Conservation (phyloP, 2,329 filamentous ascomycete species). For the Fusarium brachygibbosum region DNA sequence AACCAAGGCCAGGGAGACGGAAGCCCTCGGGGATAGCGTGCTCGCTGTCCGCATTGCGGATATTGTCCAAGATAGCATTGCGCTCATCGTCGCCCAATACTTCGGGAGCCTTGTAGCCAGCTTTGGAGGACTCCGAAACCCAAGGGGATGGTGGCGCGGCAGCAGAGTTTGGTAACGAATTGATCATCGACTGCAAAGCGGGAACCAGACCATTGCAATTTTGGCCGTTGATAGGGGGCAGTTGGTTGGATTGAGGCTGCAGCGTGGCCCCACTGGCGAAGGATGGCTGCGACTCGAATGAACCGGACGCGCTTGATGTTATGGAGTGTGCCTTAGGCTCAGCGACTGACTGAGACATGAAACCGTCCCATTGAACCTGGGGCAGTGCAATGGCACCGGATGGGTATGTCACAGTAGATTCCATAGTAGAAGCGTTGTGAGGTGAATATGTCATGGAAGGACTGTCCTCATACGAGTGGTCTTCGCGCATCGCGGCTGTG, state of each 20-base stretch:
- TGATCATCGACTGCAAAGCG: conserved; percentile 78
- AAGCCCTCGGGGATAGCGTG: conserved; percentile 89
- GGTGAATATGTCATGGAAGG: conserved; percentile 79
- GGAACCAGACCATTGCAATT: conserved; percentile 71
- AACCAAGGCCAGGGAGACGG: conserved; percentile 82
- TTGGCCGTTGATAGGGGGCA: conserved; percentile 78
- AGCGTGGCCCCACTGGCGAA: conserved; percentile 70
- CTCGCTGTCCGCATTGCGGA: conserved; percentile 83
- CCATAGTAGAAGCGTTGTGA: conserved; percentile 78
- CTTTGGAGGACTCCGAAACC: conserved; percentile 75
- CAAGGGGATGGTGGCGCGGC: conserved; percentile 80
- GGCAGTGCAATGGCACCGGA: conserved; percentile 84
- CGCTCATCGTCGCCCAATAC: conserved; percentile 87
- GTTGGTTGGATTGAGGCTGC: conserved; percentile 71
- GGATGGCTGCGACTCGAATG: conserved; percentile 76
- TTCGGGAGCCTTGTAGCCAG: conserved; percentile 79
- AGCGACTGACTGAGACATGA: conserved; percentile 77
- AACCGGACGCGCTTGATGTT: conserved; percentile 72
- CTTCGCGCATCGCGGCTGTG: conserved; percentile 76
- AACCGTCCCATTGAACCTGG: conserved; percentile 92
- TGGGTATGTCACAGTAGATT: conserved; percentile 81
- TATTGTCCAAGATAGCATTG: conserved; percentile 86
- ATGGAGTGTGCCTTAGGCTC: conserved; percentile 84
- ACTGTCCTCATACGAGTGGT: conserved; percentile 68
- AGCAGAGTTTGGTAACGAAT: conserved; percentile 76